A percentile compares a stretch with the other conserved stretches of the same genome.
Evolutionary conservation across 768 basidiomycete species (phyloP).

Genomic region (Calvatia gigantea): DNA sequence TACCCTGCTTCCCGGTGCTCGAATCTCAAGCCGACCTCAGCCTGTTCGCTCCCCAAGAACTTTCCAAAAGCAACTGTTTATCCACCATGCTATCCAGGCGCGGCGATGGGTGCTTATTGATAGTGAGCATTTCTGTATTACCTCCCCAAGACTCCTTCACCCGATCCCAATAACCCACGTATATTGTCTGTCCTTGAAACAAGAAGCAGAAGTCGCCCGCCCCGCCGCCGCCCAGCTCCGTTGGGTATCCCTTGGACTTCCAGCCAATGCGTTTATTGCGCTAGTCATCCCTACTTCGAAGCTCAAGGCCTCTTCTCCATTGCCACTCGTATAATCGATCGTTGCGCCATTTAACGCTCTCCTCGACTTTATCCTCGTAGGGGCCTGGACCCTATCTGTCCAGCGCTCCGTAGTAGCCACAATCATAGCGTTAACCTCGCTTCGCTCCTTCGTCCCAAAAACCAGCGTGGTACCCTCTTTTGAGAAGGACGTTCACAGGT

Average conservation of each 20-base stretch:
- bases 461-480: conserved; percentile 94
- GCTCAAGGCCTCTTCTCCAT: conserved; percentile 79
- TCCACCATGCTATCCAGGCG: conserved; percentile 33
- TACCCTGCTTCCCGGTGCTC: conserved; percentile 90
- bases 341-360: conserved; percentile 85
- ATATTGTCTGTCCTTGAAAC: conserved; percentile 63
- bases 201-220: conserved; percentile 81
- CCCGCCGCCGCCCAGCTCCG: conserved; percentile 76
- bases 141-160: not conserved
- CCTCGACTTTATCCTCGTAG: conserved; percentile 85
- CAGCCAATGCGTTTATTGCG: conserved; percentile 53
- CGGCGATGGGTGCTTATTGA: conserved; percentile 56
- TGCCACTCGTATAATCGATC: conserved; percentile 77
- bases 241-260: conserved; percentile 75
- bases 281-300: conserved; percentile 55
- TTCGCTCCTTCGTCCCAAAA: conserved; percentile 49
- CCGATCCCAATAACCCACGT: conserved; percentile 48
- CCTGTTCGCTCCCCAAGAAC: conserved; percentile 49
- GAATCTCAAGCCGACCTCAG: conserved; percentile 83
- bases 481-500: too few relatives aligned
- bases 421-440: conserved; percentile 85
- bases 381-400: conserved; percentile 73
- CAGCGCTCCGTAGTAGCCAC: conserved; percentile 94
- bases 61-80: not conserved
- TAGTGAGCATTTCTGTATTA: conserved; percentile 44